A percentile compares a stretch with the other conserved stretches of the same genome.
Evolutionary conservation across 2,329 filamentous ascomycete species (phyloP).

Genomic region (Curvularia verruculosa): DNA sequence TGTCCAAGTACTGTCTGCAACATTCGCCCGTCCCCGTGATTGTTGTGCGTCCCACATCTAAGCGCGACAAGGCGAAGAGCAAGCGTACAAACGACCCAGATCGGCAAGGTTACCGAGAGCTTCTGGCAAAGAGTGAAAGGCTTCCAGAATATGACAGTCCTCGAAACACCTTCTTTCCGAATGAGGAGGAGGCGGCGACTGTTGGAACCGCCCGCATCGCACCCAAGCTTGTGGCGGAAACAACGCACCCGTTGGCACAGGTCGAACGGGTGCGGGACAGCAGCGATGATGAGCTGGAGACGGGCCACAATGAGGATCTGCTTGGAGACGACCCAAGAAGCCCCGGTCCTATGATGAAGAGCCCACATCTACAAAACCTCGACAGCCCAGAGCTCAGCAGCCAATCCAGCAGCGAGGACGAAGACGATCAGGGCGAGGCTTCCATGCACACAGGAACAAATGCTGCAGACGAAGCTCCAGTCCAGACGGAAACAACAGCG

Average conservation of each 20-base stretch:
- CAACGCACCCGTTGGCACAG: constrained; percentile 40
- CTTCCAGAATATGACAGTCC: constrained; percentile 58
- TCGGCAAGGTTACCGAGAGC: constrained; percentile 76
- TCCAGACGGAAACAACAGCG: background rate
- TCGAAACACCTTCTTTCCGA: constrained; percentile 53
- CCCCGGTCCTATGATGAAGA: constrained; percentile 49
- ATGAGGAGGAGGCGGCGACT: constrained; percentile 53
- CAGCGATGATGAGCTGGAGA: constrained; percentile 27
- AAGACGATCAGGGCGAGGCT: constrained; percentile 37
- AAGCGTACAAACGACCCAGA: constrained; percentile 80
- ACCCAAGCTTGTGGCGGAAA: constrained; percentile 41
- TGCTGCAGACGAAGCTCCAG: background rate
- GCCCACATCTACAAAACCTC: constrained; percentile 47
- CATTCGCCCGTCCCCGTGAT: constrained; percentile 93
- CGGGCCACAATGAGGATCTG: constrained; percentile 7
- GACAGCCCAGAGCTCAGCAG: constrained; percentile 49
- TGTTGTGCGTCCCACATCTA: constrained; percentile 84
- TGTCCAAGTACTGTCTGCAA: constrained; percentile 93
- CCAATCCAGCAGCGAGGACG: constrained; percentile 42
- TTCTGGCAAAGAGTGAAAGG: constrained; percentile 70
- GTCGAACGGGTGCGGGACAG: constrained; percentile 32
- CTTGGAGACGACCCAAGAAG: constrained; percentile 36
- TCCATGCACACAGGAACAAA: constrained; percentile 12
- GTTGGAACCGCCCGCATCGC: constrained; percentile 59
- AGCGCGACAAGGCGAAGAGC: constrained; percentile 86